A percentile compares a stretch with the other conserved stretches of the same genome.
These are phyloP conservation scores for Cercospora citrullina DNA, from an alignment of 2,329 filamentous ascomycete species.

Conservation along the genomic window DNA sequence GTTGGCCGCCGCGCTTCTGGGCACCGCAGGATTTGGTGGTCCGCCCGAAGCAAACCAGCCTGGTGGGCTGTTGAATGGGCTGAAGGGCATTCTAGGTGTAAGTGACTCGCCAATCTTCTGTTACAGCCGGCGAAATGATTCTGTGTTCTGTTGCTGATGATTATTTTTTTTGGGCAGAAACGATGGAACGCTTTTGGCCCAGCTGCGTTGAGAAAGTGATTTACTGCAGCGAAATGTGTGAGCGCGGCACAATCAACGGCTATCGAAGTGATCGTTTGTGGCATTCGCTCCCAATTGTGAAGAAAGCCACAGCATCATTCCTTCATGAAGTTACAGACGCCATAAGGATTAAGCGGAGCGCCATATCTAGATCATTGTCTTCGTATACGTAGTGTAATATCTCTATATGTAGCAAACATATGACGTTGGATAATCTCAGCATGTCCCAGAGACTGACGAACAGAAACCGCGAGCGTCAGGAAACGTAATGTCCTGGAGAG, in stretches of 20 bases:
- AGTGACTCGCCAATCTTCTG: not conserved
- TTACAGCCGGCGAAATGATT: too few species aligned
- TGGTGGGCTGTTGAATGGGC: conserved; percentile 2
- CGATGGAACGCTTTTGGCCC: not conserved
- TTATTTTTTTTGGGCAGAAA: not conserved
- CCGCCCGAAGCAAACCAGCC: not conserved
- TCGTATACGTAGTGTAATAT: not conserved
- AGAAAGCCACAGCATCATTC: not conserved
- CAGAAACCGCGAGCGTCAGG: too few species aligned
- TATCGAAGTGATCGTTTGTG: not conserved
- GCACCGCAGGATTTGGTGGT: not conserved
- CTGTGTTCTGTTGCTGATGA: not conserved
- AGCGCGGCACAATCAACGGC: too few species aligned
- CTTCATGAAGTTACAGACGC: not conserved
- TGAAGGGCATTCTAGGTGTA: not conserved
- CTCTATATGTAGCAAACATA: not conserved
- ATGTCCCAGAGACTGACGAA: too few species aligned
- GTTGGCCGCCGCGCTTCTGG: conserved; percentile 6
- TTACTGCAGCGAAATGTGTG: too few species aligned
- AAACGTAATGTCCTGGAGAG: too few species aligned
- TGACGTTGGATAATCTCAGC: too few species aligned
- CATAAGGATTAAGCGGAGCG: not conserved
- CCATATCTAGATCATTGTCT: not conserved
- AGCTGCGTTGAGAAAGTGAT: too few species aligned
- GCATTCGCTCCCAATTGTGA: not conserved